Evolutionary conservation across 2,329 filamentous ascomycete genomes (phyloP).

Genomic region (Conoideocrella luteorostrata): DNA sequence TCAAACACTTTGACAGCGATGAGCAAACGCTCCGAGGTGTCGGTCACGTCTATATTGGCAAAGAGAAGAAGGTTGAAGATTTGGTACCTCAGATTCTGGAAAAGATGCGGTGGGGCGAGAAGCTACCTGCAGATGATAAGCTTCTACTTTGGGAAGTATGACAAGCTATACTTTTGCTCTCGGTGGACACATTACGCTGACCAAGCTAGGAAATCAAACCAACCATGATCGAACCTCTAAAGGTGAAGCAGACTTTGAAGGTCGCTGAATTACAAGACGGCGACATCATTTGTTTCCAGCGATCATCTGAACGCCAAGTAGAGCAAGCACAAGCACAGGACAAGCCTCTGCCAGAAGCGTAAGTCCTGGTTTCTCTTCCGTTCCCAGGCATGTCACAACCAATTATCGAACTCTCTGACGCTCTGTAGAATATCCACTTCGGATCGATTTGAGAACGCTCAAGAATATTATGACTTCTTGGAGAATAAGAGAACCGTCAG

Average conservation of each 20-base stretch:
- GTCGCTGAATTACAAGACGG: conserved; percentile 94
- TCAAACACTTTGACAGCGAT: conserved; percentile 85
- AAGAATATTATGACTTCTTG: conserved; percentile 89
- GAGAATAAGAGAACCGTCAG: conserved; percentile 73
- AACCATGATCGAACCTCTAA: conserved; percentile 92
- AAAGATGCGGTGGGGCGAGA: conserved; percentile 80
- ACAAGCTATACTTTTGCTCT: background rate
- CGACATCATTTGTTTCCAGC: conserved; percentile 93
- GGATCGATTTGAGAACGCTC: conserved; percentile 63
- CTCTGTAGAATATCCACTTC: conserved; percentile 19
- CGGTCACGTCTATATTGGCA: conserved; percentile 80
- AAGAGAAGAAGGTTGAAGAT: conserved; percentile 82
- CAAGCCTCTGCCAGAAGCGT: conserved; percentile 25
- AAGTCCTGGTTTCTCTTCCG: conserved; percentile 14
- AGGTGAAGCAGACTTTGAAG: conserved; percentile 81
- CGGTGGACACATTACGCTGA: background rate
- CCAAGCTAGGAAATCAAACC: conserved; percentile 77
- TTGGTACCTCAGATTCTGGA: conserved; percentile 70
- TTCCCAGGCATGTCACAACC: too few species aligned
- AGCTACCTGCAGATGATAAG: conserved; percentile 56
- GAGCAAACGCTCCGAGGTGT: conserved; percentile 69
- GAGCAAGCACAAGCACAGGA: conserved; percentile 23
- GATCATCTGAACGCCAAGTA: conserved; percentile 44
- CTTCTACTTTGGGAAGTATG: conserved; percentile 68
- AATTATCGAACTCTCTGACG: background rate